Percentiles rank a stretch among this genome's conserved stretches.
These are phyloP conservation scores for Penicillium sp. DNA, from an alignment of 2,329 filamentous ascomycete genomes.

Conservation along the genomic window DNA sequence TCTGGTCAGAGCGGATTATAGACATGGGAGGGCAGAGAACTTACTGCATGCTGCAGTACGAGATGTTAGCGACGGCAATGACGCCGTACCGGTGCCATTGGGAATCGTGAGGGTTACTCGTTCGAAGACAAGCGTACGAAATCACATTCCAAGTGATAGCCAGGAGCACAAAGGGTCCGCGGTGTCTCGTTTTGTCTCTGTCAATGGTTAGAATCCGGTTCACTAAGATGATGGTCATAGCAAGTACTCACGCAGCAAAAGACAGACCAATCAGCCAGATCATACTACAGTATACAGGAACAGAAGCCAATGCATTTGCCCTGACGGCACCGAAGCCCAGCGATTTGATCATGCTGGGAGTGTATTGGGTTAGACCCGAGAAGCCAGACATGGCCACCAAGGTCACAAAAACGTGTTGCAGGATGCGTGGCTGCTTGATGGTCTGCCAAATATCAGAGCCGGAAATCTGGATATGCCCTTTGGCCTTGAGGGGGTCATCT, in stretches of 20 bases:
- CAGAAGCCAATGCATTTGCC: conserved; percentile 48
- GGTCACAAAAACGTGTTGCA: conserved; percentile 46
- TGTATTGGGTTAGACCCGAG: conserved; percentile 46
- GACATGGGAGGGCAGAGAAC: conserved; percentile 1
- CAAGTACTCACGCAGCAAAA: conserved; percentile 18
- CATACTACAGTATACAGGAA: conserved; percentile 37
- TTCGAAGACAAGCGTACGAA: conserved; percentile 31
- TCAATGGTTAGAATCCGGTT: conserved; percentile 6
- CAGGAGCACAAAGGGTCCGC: conserved; percentile 32
- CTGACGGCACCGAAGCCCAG: conserved; percentile 45
- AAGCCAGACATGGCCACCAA: conserved; percentile 40
- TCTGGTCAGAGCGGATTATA: conserved; percentile 2
- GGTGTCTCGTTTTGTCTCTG: conserved; percentile 27
- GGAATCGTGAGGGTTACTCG: conserved; percentile 14
- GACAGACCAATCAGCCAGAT: conserved; percentile 23
- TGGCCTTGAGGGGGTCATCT: conserved; percentile 38
- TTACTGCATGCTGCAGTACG: conserved; percentile 33
- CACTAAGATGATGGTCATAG: not conserved
- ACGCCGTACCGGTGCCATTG: conserved; percentile 27
- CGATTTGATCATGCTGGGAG: conserved; percentile 46
- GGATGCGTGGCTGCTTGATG: conserved; percentile 44
- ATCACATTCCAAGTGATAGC: conserved; percentile 34
- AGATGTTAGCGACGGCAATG: conserved; percentile 23
- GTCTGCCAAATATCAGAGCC: conserved; percentile 31
- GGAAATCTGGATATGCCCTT: conserved; percentile 32